A percentile compares a stretch with the other conserved stretches of the same genome.
phyloP scores from a whole-genome alignment of 1,139 yeast genomes.

The Taphrina wiesneri region DNA sequence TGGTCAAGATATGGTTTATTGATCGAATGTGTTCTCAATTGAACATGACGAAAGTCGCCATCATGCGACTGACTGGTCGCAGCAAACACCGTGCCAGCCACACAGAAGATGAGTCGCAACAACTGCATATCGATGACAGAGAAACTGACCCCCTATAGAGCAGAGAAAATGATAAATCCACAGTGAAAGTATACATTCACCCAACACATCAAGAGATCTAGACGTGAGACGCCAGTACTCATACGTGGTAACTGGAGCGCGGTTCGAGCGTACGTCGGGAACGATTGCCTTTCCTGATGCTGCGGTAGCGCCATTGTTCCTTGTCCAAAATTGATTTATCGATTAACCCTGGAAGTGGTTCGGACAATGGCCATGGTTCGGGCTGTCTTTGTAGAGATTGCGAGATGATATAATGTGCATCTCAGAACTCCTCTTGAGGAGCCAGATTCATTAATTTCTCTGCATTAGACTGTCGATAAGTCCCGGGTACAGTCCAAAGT shows the following conservation, averaged over 20 bases:
- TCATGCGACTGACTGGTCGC: conserved; percentile 53
- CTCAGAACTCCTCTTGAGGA: no score
- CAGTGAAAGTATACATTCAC: no score
- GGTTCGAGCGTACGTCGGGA: not conserved
- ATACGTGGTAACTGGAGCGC: not conserved
- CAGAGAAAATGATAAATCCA: no score
- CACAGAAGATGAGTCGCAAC: not conserved
- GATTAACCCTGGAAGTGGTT: no score
- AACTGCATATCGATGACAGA: not conserved
- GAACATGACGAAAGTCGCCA: conserved; percentile 34
- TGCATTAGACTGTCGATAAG: no score
- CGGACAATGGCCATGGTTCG: no score
- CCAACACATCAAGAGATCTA: no score
- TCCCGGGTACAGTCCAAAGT: not conserved
- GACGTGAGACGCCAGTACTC: no score
- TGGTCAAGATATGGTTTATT: conserved; percentile 44
- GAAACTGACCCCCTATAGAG: not conserved
- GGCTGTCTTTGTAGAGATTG: no score
- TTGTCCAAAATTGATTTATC: not conserved
- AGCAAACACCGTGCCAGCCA: not conserved
- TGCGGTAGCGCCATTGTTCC: not conserved
- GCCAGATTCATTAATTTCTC: no score
- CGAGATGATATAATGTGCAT: no score
- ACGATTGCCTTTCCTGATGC: not conserved
- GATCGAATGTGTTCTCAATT: conserved; percentile 39